Evolutionary conservation across 1,284 basidiomycete genomes (phyloP).

Genomic region (Gymnopus androsaceus): DNA sequence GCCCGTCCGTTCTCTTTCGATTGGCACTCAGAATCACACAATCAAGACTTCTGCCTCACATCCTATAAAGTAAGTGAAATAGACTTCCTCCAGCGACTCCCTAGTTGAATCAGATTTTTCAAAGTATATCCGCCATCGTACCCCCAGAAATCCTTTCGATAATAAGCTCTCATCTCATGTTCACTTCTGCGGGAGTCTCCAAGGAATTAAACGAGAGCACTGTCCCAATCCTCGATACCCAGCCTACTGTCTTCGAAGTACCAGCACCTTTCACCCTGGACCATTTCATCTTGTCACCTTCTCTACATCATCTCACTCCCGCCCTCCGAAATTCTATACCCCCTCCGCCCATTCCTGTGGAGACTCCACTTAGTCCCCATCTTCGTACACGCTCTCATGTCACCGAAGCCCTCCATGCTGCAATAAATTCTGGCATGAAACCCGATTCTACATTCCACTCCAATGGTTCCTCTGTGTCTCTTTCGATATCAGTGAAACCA

Average conservation of each 20-base stretch:
- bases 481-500: slow-evolving; percentile 29
- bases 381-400: slow-evolving; percentile 36
- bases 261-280: slow-evolving; percentile 45
- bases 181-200: slow-evolving; percentile 27
- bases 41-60: slow-evolving; percentile 81
- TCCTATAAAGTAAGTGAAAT: slow-evolving; percentile 70
- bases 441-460: slow-evolving; percentile 22
- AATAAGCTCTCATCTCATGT: slow-evolving; percentile 54
- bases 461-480: slow-evolving; percentile 28
- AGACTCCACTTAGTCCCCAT: slow-evolving; percentile 28
- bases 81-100: slow-evolving; percentile 14
- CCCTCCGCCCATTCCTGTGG: slow-evolving; percentile 21
- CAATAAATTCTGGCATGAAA: slow-evolving; percentile 41
- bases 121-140: slow-evolving; percentile 66
- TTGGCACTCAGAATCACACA: slow-evolving; percentile 18
- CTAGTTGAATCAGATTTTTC: slow-evolving; percentile 16
- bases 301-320: slow-evolving; percentile 9
- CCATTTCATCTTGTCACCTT: slow-evolving; percentile 28
- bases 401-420: slow-evolving; percentile 45
- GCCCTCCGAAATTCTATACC: slow-evolving; percentile 15
- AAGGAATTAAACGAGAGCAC: background rate
- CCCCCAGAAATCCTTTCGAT: slow-evolving; percentile 59
- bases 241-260: slow-evolving; percentile 51
- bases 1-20: slow-evolving; percentile 17
- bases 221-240: slow-evolving; percentile 10